Percentiles rank a stretch among this genome's conserved stretches.
These are phyloP conservation scores for Puccinia horiana DNA, from an alignment of 1,284 basidiomycete genomes.

Conservation along the genomic window DNA sequence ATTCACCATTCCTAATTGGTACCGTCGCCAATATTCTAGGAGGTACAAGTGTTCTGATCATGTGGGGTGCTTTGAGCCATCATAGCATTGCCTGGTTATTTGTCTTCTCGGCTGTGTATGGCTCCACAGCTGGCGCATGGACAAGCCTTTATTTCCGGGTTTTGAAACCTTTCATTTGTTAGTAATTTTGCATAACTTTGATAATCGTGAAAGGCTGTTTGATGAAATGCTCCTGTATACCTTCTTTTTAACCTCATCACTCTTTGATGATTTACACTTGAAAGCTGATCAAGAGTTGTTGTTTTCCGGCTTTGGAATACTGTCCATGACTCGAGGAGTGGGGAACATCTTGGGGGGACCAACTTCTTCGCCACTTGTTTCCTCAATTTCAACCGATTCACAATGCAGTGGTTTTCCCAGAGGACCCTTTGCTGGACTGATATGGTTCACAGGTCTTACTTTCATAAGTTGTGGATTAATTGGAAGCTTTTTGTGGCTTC, in stretches of 20 bases:
- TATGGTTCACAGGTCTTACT: conserved; percentile 1
- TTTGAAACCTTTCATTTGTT: conserved; percentile 9
- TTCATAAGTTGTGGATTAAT: conserved; percentile 18
- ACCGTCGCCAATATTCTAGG: conserved; percentile 14
- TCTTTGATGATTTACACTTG: neutral
- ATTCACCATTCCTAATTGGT: conserved; percentile 42
- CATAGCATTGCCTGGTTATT: conserved; percentile 21
- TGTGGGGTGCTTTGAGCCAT: conserved; percentile 36
- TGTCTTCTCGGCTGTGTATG: conserved; percentile 25
- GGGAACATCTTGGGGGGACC: conserved; percentile 62
- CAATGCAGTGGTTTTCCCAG: conserved; percentile 8
- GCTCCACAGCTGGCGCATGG: conserved; percentile 40
- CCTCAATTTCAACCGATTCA: neutral
- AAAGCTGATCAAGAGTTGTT: conserved; percentile 5
- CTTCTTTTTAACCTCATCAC: too few species aligned
- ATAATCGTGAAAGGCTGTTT: neutral
- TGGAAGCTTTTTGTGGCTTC: conserved; percentile 10
- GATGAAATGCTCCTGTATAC: neutral
- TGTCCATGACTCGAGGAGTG: conserved; percentile 60
- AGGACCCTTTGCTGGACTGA: conserved; percentile 6
- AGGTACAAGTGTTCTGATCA: conserved; percentile 12
- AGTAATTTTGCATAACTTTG: neutral
- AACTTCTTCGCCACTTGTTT: conserved; percentile 58
- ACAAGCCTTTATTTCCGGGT: conserved; percentile 43
- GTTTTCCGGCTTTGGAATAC: conserved; percentile 58